Evolutionary conservation across 257 asterid species (phyloP).

Genomic region (Penstemon davidsonii): DNA sequence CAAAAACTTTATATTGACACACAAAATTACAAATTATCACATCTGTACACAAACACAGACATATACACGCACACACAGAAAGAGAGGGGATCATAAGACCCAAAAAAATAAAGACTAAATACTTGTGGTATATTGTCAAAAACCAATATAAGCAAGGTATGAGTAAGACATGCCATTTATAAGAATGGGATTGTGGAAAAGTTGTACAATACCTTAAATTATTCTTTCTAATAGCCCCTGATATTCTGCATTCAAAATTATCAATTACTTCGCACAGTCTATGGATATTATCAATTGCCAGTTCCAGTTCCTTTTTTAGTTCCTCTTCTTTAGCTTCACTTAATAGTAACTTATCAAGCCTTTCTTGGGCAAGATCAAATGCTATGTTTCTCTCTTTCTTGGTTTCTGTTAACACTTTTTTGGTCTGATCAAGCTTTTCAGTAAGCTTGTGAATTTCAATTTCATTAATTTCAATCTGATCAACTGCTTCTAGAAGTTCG

Average conservation of each 20-base stretch:
- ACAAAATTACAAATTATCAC: not conserved
- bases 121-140: too few species aligned
- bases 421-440: slow-evolving; percentile 45
- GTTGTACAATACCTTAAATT: slow-evolving; percentile 49
- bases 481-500: slow-evolving; percentile 48
- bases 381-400: slow-evolving; percentile 42
- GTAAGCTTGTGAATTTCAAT: slow-evolving; percentile 35
- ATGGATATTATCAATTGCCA: slow-evolving; percentile 29
- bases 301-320: slow-evolving; percentile 48
- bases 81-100: not conserved
- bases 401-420: slow-evolving; percentile 45
- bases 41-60: too few species aligned
- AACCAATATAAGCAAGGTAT: not conserved
- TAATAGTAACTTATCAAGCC: slow-evolving; percentile 36
- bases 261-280: slow-evolving; percentile 42
- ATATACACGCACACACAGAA: not conserved
- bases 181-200: slow-evolving; percentile 19
- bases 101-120: not conserved
- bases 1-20: not conserved
- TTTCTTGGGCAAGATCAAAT: slow-evolving; percentile 46
- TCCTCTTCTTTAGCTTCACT: slow-evolving; percentile 51
- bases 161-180: not conserved
- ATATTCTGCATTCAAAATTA: slow-evolving; percentile 60
- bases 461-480: slow-evolving; percentile 44
- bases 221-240: slow-evolving; percentile 37